Base-by-base conservation (phyloP, 2,329 filamentous ascomycete species). In the Dryadomyces quercivorus region DNA sequence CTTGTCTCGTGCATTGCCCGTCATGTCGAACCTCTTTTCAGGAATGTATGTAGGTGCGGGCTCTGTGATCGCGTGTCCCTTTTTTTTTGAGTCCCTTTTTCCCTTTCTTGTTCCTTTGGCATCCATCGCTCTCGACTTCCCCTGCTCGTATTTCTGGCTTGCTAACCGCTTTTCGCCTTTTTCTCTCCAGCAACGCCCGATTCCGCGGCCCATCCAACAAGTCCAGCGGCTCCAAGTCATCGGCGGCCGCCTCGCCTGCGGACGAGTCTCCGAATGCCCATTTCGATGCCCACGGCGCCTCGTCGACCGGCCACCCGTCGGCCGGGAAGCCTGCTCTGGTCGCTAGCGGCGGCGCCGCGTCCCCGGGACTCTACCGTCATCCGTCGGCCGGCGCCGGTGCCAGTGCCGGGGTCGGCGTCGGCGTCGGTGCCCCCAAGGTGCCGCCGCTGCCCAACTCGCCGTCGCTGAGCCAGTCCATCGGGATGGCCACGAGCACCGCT, bases 401-500 rank as follows among this genome's bases (percentile, higher is more conserved):
- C 36, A 15, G 36, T 3, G 73, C 75, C 59, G n/a, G n/a, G n/a
- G n/a, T n/a, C n/a, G 12, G 34, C 34, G 34, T 6, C 12, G 36
- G 36, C 36, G 36, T 12, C 36, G 15, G 36, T 3, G 73, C 75
- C 59, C 46, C 79, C 45, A 78, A 76, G 65, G 75, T 83, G 47
- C 79, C 81, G 57, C 80, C 80, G 57, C 70, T 84, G 61, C 77
- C 78, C 50, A 81, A 74, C 64, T 83, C 82, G 56, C 80, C 82
- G 55, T 82, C 81, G 46, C 74, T 85, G 55, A 74, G 81, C 56
- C 77, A 82, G 65, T 82, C 80, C 58, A 83, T 70, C 56, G 22
- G 36, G 7, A 31, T 48, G 26, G 53, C 52, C 9, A 45, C 8
- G 15, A 16, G n/a, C 38, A 16, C 31, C 2, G 5, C 50, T 47